Conservation (phyloP, 257 asterid genomes). For the Solanum lycopersicoides region DNA sequence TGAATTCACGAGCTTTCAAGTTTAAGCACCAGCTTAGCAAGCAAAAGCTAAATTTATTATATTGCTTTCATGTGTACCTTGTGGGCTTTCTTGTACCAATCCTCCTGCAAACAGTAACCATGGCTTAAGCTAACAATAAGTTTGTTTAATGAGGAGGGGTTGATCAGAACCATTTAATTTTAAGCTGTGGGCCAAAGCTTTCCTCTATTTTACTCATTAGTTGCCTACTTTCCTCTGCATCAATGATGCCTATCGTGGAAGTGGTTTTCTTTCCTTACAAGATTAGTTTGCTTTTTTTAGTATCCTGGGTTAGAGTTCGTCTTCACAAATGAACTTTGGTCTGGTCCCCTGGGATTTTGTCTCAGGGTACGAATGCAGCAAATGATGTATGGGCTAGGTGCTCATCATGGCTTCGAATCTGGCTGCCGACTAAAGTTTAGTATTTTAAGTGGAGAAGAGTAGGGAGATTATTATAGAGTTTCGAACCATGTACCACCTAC, state of each 20-base stretch:
- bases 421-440: not conserved
- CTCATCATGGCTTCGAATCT: not conserved
- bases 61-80: not conserved
- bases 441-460: not conserved
- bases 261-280: not conserved
- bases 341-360: not conserved
- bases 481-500: not conserved
- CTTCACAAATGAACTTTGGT: not conserved
- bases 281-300: not conserved
- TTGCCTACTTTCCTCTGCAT: not conserved
- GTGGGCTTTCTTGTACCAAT: not conserved
- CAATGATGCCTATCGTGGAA: not conserved
- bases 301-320: not conserved
- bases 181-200: not conserved
- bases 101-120: not conserved
- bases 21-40: slow-evolving; percentile 1
- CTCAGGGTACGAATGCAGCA: not conserved
- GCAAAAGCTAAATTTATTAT: not conserved
- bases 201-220: not conserved
- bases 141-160: not conserved
- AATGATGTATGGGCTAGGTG: not conserved
- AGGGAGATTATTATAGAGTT: not conserved
- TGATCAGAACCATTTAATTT: not conserved
- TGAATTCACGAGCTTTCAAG: slow-evolving; percentile 1
- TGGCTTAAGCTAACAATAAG: not conserved